Conservation (phyloP, 2,329 filamentous ascomycete genomes). For the Myotisia sp. region DNA sequence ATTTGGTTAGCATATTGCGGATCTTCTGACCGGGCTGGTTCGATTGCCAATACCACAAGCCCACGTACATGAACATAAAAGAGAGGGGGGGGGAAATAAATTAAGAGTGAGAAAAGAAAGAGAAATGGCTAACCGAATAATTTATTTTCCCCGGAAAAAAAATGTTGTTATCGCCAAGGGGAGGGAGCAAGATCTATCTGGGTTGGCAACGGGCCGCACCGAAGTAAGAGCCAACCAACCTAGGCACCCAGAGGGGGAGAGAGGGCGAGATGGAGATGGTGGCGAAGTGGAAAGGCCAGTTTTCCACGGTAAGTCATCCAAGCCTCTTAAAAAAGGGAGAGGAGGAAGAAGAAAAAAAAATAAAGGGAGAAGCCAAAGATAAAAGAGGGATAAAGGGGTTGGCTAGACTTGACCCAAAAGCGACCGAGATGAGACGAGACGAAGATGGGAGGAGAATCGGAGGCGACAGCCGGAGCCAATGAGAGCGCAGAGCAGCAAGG, state of each 20-base stretch:
- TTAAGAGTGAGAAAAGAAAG: background rate
- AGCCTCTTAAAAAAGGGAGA: too few species aligned
- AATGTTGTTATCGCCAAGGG: constrained; percentile 1
- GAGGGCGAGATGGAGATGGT: background rate
- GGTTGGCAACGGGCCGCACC: constrained; percentile 2
- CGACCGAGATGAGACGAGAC: constrained; percentile 1
- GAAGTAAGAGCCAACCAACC: too few species aligned
- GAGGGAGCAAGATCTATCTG: background rate
- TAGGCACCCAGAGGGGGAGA: constrained; percentile 2
- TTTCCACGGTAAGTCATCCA: too few species aligned
- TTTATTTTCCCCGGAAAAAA: background rate
- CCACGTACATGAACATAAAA: background rate
- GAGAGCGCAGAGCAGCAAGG: background rate
- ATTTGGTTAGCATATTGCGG: too few species aligned
- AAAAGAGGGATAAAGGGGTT: background rate
- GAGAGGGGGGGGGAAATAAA: background rate
- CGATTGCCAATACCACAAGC: too few species aligned
- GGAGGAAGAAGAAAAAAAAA: background rate
- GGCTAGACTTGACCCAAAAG: background rate
- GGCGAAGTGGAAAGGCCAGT: constrained; percentile 1
- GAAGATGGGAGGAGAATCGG: constrained; percentile 5
- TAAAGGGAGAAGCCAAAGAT: background rate
- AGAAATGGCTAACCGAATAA: background rate
- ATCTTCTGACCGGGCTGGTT: too few species aligned
- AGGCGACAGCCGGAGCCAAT: constrained; percentile 6